Evolutionary conservation across 805 yeast species (phyloP), one percentile per base, ranked within the genome.

Genomic region (Starmerella scarabaei): DNA sequence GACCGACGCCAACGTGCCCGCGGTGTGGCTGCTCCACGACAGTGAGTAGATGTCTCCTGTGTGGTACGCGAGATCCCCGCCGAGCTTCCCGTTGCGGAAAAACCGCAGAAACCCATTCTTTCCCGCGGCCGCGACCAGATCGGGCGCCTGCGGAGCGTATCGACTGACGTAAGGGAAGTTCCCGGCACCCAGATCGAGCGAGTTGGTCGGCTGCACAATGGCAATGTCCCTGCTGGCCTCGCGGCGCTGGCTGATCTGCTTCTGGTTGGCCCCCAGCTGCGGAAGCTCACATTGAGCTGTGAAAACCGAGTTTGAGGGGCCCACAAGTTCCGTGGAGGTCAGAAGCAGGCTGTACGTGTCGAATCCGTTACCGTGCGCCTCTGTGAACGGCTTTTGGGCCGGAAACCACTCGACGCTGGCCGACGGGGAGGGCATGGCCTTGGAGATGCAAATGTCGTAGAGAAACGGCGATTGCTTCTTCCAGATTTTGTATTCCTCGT

Each of bases 41-140:
- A 84, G 59, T 2, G 78, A 80, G 53, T 67, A 74, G 1, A 93
- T 93, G 50, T 77, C 84, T 40, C 61, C 64, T 11, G 64, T 60
- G 59, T 83, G 93, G 53, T 64, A 71, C 44, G 67, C 67, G 38
- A 73, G 66, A 4, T 60, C 54, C 7, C 56, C 41, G 18, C 49
- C 38, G 16, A 48, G 37, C n/a, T 26, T 21, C 38, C 29, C 45
- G 38, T 43, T 33, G 26, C 35, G 34, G 30, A 44, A 41, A 9
- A 63, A 41, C 34, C 55, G 53, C 16, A 53, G 57, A 34, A 52
- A 53, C 8, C 68, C 67, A 18, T 53, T 44, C 5, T 46, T 69
- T 44, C 75, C 70, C 50, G 74, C 69, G 3, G 80, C 66, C 11
- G 80, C 75, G 16, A 75, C 61, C 11, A 66, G 56, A 9, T 62